Percentiles rank a stretch among this genome's conserved stretches.
phyloP scores from a whole-genome alignment of 768 basidiomycete species.

The Lactarius hengduanensis region DNA sequence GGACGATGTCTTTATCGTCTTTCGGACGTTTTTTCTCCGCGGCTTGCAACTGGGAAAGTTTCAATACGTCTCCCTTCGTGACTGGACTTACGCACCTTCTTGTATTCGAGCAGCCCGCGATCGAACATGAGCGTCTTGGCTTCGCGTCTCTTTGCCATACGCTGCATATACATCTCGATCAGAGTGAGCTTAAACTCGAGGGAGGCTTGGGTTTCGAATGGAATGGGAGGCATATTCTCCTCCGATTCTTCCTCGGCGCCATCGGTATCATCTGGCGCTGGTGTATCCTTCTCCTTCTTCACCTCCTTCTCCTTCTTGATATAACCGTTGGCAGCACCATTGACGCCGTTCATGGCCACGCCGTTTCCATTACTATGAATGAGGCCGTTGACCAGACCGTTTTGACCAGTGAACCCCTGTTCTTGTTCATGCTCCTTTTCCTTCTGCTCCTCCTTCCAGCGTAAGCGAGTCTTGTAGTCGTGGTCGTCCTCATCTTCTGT shows the following conservation, averaged over 20 bases:
- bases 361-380: slow-evolving; percentile 39
- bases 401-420: slow-evolving; percentile 7
- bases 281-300: slow-evolving; percentile 33
- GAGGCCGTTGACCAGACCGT: slow-evolving; percentile 31
- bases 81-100: slow-evolving; percentile 61
- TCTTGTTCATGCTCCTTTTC: slow-evolving; percentile 35
- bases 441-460: slow-evolving; percentile 43
- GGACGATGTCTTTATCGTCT: slow-evolving; percentile 89
- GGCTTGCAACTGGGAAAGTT: slow-evolving; percentile 69
- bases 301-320: slow-evolving; percentile 47
- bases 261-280: slow-evolving; percentile 35
- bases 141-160: slow-evolving; percentile 81
- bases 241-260: slow-evolving; percentile 62
- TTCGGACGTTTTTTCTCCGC: slow-evolving; percentile 86
- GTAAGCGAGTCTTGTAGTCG: slow-evolving; percentile 57
- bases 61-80: slow-evolving; percentile 21
- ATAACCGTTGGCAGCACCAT: slow-evolving; percentile 34
- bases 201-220: slow-evolving; percentile 81
- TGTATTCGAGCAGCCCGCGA: slow-evolving; percentile 87
- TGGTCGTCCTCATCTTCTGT: slow-evolving; percentile 74
- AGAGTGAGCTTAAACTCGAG: slow-evolving; percentile 85
- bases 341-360: slow-evolving; percentile 35
- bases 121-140: slow-evolving; percentile 90
- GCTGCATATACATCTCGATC: slow-evolving; percentile 88
- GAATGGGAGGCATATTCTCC: slow-evolving; percentile 67